A percentile compares a stretch with the other conserved stretches of the same genome.
Conservation (phyloP, 2,329 filamentous ascomycete species). For the Alternaria sp. region DNA sequence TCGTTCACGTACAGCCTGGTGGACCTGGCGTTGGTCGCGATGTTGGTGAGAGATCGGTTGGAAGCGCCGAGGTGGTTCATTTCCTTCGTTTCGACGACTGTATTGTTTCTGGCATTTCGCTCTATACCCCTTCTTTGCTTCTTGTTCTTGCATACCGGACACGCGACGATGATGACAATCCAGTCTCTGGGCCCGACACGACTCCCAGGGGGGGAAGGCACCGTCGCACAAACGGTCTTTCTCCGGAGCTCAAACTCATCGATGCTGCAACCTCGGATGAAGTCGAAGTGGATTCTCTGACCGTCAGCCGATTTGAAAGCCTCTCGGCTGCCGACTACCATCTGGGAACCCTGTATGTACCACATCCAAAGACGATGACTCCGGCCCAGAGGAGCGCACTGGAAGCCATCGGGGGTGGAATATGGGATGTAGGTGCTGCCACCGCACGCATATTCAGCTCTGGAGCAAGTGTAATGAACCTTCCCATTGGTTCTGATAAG, state of each 20-base stretch:
- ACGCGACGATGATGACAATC: slow-evolving; percentile 73
- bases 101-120: slow-evolving; percentile 94
- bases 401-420: slow-evolving; percentile 77
- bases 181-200: slow-evolving; percentile 61
- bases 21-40: slow-evolving; percentile 72
- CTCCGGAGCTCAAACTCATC: slow-evolving; percentile 90
- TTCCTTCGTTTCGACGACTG: slow-evolving; percentile 92
- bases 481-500: slow-evolving; percentile 53
- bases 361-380: slow-evolving; percentile 68
- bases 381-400: slow-evolving; percentile 76
- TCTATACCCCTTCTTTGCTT: slow-evolving; percentile 92
- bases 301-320: slow-evolving; percentile 85
- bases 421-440: slow-evolving; percentile 92
- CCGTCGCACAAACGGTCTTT: slow-evolving; percentile 79
- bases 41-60: slow-evolving; percentile 74
- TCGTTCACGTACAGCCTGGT: slow-evolving; percentile 87
- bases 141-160: slow-evolving; percentile 91
- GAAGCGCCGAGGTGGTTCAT: slow-evolving; percentile 88
- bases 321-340: slow-evolving; percentile 93
- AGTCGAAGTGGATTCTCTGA: slow-evolving; percentile 85
- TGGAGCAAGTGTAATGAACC: slow-evolving; percentile 73
- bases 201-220: slow-evolving; percentile 72
- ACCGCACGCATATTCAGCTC: slow-evolving; percentile 89
- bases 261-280: slow-evolving; percentile 85
- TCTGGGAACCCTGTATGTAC: slow-evolving; percentile 81